A percentile compares a stretch with the other conserved stretches of the same genome.
Conservation (phyloP, 257 asterid genomes). For the Salvia hispanica region DNA sequence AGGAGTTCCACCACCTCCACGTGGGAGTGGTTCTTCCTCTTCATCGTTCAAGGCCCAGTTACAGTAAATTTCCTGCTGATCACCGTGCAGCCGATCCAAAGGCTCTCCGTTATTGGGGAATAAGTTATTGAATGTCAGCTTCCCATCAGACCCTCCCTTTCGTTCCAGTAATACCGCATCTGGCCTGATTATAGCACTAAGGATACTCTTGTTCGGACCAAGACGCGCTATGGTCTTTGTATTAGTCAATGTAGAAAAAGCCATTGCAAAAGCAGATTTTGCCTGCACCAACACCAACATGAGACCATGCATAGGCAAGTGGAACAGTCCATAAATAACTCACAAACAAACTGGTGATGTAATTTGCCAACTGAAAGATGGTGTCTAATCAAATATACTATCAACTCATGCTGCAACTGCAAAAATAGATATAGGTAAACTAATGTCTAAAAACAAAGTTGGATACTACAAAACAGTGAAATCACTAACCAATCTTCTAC, state of each 20-base stretch:
- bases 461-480: neutral
- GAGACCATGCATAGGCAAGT: neutral
- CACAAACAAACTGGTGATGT: too few species aligned
- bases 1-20: slow-evolving; percentile 38
- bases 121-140: slow-evolving; percentile 45
- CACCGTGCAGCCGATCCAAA: slow-evolving; percentile 40
- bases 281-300: slow-evolving; percentile 50
- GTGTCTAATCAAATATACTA: neutral
- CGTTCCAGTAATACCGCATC: slow-evolving; percentile 78
- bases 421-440: neutral
- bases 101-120: slow-evolving; percentile 65
- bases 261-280: slow-evolving; percentile 89
- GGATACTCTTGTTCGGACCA: slow-evolving; percentile 74
- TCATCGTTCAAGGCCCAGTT: slow-evolving; percentile 73
- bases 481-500: too few species aligned
- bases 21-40: slow-evolving; percentile 66
- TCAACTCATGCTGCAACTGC: neutral
- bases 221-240: slow-evolving; percentile 55
- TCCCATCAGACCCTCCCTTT: slow-evolving; percentile 73
- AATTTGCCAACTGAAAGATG: neutral
- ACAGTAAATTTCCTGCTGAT: slow-evolving; percentile 59
- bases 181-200: slow-evolving; percentile 82
- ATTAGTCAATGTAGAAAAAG: slow-evolving; percentile 67
- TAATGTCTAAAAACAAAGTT: neutral
- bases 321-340: neutral